These are phyloP conservation scores for Capronia epimyces DNA, from an alignment of 2,329 filamentous ascomycete species.

Conservation along the genomic window DNA sequence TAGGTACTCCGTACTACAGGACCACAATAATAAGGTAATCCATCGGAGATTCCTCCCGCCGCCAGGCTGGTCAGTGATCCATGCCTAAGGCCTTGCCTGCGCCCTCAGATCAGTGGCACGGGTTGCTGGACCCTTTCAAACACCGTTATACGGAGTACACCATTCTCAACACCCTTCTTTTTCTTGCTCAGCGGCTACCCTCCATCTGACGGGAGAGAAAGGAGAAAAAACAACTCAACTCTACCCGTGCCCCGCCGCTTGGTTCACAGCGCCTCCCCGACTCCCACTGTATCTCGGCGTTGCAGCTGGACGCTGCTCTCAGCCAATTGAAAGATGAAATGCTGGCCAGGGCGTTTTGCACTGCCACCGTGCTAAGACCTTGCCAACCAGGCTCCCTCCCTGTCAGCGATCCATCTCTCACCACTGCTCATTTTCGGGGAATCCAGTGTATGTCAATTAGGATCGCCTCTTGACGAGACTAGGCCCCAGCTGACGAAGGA, in stretches of 20 bases:
- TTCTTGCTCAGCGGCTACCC: constrained; percentile 3
- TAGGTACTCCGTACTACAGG: no score
- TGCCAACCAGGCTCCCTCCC: constrained; percentile 14
- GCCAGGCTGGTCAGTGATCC: no score
- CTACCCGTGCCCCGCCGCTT: constrained; percentile 7
- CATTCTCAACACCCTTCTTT: not conserved
- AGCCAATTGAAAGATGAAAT: constrained; percentile 11
- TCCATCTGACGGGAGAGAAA: constrained; percentile 5
- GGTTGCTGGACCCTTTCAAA: no score
- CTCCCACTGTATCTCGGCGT: not conserved
- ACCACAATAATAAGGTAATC: no score
- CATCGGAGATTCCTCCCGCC: no score
- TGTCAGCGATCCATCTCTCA: constrained; percentile 1
- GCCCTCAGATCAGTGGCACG: no score
- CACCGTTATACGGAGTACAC: not conserved
- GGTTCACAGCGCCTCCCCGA: constrained; percentile 2
- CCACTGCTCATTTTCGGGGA: constrained; percentile 1
- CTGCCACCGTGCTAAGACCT: constrained; percentile 20
- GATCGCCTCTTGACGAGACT: not conserved
- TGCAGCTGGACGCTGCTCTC: no score
- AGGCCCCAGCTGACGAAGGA: constrained; percentile 6
- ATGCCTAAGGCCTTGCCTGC: no score
- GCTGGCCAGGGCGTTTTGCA: constrained; percentile 17
- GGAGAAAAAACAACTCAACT: constrained; percentile 6
- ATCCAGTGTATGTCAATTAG: not conserved